phyloP scores from a whole-genome alignment of 2,329 filamentous ascomycete species.

The Didymella keratinophila region DNA sequence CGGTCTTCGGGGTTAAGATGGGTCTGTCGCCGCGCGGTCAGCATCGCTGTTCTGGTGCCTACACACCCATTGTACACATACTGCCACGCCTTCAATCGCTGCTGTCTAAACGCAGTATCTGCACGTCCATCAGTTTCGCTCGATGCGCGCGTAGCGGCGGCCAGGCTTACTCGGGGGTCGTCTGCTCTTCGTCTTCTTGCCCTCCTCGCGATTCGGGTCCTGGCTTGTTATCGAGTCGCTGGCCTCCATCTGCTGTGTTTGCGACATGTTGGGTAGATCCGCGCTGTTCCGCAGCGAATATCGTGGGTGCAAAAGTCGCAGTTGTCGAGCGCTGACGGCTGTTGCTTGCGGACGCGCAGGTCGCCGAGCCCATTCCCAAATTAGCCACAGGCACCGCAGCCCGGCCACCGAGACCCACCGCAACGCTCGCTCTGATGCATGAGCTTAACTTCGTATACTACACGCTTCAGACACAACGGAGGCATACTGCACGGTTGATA shows the following conservation, averaged over 20 bases:
- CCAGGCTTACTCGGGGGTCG: conserved; percentile 79
- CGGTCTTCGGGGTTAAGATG: conserved; percentile 93
- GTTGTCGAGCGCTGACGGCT: conserved; percentile 26
- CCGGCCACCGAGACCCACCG: conserved; percentile 24
- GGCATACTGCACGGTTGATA: not conserved
- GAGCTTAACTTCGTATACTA: not conserved
- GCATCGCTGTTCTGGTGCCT: conserved; percentile 25
- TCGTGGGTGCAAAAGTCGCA: conserved; percentile 25
- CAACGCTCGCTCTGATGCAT: conserved; percentile 5
- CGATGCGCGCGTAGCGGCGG: conserved; percentile 12
- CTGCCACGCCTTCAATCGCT: conserved; percentile 98
- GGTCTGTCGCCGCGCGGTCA: conserved; percentile 67
- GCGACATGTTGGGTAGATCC: conserved; percentile 53
- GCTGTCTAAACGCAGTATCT: conserved; percentile 97
- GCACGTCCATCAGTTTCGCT: conserved; percentile 32
- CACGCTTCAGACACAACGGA: not conserved
- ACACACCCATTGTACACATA: conserved; percentile 60
- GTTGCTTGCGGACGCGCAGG: conserved; percentile 16
- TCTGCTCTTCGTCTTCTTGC: conserved; percentile 81
- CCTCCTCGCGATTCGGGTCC: conserved; percentile 50
- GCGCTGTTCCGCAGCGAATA: conserved; percentile 41
- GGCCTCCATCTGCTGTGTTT: conserved; percentile 54
- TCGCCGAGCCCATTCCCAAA: conserved; percentile 33
- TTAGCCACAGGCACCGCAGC: conserved; percentile 35
- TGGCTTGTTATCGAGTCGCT: conserved; percentile 55